phyloP scores from a whole-genome alignment of 208 protist genomes.

The Herpetomonas tarakana region DNA sequence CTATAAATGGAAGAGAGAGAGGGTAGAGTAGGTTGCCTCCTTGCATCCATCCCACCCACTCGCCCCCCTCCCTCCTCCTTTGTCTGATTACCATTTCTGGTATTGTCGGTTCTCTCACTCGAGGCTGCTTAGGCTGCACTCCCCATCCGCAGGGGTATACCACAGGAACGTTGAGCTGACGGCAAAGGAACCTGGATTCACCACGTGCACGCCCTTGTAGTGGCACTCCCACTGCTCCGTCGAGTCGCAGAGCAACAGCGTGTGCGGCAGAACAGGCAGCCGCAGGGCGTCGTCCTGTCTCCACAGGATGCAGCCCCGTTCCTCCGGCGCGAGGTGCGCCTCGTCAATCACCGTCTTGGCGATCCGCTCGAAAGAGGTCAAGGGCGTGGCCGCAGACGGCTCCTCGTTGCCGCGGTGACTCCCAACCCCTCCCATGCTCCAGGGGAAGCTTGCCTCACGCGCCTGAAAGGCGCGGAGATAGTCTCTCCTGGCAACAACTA shows the following conservation, averaged over 20 bases:
- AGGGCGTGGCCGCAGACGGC: not conserved
- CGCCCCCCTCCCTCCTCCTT: not conserved
- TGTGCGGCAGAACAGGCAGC: constrained; percentile 72
- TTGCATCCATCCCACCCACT: not conserved
- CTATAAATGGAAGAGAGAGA: not conserved
- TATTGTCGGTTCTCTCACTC: too few relatives aligned
- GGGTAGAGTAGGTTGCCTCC: not conserved
- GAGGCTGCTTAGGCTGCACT: constrained; percentile 77
- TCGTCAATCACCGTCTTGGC: constrained; percentile 80
- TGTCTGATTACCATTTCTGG: too few relatives aligned
- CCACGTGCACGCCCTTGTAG: constrained; percentile 76
- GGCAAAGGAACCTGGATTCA: constrained; percentile 86
- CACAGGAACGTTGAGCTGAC: constrained; percentile 79
- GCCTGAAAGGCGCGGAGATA: constrained; percentile 71
- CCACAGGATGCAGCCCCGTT: constrained; percentile 65
- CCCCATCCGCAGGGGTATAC: constrained; percentile 85
- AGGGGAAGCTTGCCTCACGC: constrained; percentile 33
- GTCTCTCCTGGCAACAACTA: constrained; percentile 69
- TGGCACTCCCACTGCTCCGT: constrained; percentile 88
- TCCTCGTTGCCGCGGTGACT: not conserved
- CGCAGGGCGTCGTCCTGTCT: constrained; percentile 69
- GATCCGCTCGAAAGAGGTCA: constrained; percentile 68
- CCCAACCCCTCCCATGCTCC: constrained; percentile 10
- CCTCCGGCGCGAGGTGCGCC: constrained; percentile 71
- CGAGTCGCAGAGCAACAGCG: constrained; percentile 84